Conservation (phyloP, 1,284 basidiomycete species). For the Chiua sp. region DNA sequence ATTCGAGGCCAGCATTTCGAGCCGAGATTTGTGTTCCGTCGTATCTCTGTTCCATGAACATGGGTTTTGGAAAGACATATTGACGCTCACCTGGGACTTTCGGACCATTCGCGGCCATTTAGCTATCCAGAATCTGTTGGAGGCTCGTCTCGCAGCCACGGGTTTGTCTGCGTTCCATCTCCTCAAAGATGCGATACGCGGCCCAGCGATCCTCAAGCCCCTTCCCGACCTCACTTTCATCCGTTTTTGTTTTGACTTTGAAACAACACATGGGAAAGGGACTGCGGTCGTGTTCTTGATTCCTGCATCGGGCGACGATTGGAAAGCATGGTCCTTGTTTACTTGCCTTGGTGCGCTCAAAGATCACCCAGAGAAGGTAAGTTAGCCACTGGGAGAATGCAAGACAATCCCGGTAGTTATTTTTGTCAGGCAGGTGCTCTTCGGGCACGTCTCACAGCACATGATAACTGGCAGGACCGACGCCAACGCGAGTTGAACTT, state of each 20-base stretch:
- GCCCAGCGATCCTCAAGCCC: constrained; percentile 24
- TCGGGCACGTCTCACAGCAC: constrained; percentile 2
- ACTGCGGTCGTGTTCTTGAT: constrained; percentile 25
- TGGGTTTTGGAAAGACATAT: constrained; percentile 35
- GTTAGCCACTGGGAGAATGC: not conserved
- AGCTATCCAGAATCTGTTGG: constrained; percentile 24
- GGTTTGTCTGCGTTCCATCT: constrained; percentile 29
- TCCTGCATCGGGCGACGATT: constrained; percentile 18
- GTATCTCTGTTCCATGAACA: constrained; percentile 23
- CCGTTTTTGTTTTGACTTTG: constrained; percentile 28
- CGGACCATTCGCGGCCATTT: constrained; percentile 28
- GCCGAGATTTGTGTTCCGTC: constrained; percentile 21
- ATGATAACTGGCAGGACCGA: constrained; percentile 22
- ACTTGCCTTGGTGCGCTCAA: constrained; percentile 55
- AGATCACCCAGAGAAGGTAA: constrained; percentile 43
- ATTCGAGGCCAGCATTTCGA: constrained; percentile 29
- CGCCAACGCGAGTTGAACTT: constrained; percentile 23
- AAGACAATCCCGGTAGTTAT: not conserved
- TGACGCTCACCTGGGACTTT: constrained; percentile 36
- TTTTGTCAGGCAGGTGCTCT: constrained; percentile 17
- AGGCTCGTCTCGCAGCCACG: constrained; percentile 26
- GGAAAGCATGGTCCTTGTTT: constrained; percentile 40
- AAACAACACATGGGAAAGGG: constrained; percentile 29
- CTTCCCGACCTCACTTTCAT: constrained; percentile 24
- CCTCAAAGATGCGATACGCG: constrained; percentile 14